phyloP scores from a whole-genome alignment of 495 filamentous ascomycete genomes.

The Neurospora pannonica region DNA sequence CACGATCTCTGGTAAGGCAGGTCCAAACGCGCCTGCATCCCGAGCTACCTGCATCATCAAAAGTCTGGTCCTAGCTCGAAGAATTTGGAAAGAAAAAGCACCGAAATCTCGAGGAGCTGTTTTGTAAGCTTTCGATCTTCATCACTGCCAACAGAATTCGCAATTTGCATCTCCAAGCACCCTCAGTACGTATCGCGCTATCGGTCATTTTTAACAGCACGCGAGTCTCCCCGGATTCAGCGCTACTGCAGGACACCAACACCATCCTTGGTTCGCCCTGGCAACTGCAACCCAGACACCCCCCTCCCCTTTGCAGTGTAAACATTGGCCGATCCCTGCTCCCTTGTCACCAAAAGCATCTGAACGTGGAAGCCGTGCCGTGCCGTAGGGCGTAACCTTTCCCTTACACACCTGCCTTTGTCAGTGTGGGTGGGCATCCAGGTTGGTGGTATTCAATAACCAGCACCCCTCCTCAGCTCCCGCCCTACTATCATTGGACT shows the following conservation, averaged over 20 bases:
- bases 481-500: not conserved
- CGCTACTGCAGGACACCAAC: conserved; percentile 1
- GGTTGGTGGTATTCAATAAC: not conserved
- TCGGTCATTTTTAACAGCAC: not conserved
- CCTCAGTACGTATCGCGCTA: not conserved
- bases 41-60: not conserved
- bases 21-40: not conserved
- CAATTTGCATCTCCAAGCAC: not conserved
- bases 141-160: not conserved
- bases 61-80: not conserved
- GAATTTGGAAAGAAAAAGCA: not conserved
- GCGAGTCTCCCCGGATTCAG: not conserved
- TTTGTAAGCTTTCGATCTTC: not conserved
- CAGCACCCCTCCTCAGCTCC: not conserved
- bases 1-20: not conserved
- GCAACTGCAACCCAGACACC: conserved; percentile 12
- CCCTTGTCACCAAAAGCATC: not conserved
- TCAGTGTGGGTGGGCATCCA: not conserved
- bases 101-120: not conserved
- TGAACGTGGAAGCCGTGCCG: not conserved
- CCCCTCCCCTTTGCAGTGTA: conserved; percentile 8
- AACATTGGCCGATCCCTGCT: conserved; percentile 9
- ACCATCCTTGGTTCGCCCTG: conserved; percentile 9
- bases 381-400: not conserved
- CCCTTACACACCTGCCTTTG: not conserved